phyloP scores from a whole-genome alignment of 1,139 yeast genomes.

The Yamadazyma mexicana region DNA sequence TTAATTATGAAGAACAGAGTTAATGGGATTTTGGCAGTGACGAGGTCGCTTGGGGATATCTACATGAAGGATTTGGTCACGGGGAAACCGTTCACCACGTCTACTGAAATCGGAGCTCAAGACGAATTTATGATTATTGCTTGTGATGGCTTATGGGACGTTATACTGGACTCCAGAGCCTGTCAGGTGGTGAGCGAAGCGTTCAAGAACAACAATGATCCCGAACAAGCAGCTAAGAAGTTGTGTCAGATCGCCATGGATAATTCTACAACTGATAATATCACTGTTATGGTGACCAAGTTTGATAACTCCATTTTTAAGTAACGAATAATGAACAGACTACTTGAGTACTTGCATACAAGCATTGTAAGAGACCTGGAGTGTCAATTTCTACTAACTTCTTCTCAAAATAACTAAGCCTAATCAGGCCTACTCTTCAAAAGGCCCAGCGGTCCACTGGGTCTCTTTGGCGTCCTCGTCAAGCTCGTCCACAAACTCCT shows the following conservation, averaged over 20 bases:
- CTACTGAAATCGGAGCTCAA: slow-evolving; percentile 63
- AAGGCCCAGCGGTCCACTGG: too few relatives aligned
- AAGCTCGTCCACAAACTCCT: neutral
- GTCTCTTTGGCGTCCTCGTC: slow-evolving; percentile 4
- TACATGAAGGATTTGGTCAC: slow-evolving; percentile 88
- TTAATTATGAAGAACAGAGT: slow-evolving; percentile 87
- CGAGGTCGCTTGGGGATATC: slow-evolving; percentile 91
- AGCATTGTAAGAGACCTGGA: neutral
- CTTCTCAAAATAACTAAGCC: too few relatives aligned
- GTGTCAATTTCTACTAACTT: too few relatives aligned
- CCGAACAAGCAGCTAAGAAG: slow-evolving; percentile 66
- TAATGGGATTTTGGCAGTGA: slow-evolving; percentile 93
- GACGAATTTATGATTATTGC: slow-evolving; percentile 83
- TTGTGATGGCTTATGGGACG: slow-evolving; percentile 97
- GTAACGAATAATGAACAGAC: slow-evolving; percentile 1
- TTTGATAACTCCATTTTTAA: slow-evolving; percentile 33
- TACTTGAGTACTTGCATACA: neutral
- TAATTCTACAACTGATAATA: slow-evolving; percentile 83
- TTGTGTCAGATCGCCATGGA: slow-evolving; percentile 78
- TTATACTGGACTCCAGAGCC: slow-evolving; percentile 77
- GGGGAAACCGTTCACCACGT: slow-evolving; percentile 90
- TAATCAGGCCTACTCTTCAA: too few relatives aligned
- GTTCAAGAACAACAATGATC: slow-evolving; percentile 31
- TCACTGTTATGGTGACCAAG: slow-evolving; percentile 86
- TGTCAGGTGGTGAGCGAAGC: slow-evolving; percentile 62